Evolutionary conservation across 2,329 filamentous ascomycete genomes (phyloP).

Genomic region (Chrysoporthe cubensis): DNA sequence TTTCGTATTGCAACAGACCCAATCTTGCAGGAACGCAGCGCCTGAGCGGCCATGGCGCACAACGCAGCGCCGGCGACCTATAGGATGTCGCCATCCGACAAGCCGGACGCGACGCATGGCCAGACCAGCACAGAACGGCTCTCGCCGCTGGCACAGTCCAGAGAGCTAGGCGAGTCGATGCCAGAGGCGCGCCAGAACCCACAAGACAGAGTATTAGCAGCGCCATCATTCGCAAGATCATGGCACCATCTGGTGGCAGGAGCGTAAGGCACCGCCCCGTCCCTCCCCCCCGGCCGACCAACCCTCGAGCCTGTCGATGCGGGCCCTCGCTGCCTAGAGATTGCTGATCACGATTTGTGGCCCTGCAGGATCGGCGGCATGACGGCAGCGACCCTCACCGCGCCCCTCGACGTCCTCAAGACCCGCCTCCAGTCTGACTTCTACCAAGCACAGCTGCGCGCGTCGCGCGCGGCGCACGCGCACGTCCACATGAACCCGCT

Average conservation of each 20-base stretch:
- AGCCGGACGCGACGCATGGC: slow-evolving; percentile 15
- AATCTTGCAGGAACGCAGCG: slow-evolving; percentile 4
- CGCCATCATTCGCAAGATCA: slow-evolving; percentile 68
- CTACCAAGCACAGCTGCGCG: slow-evolving; percentile 81
- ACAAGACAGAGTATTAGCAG: slow-evolving; percentile 39
- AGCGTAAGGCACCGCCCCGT: slow-evolving; percentile 63
- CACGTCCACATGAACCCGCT: slow-evolving; percentile 64
- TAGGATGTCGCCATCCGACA: slow-evolving; percentile 27
- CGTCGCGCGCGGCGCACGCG: slow-evolving; percentile 64
- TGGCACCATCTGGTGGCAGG: slow-evolving; percentile 93
- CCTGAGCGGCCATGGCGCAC: slow-evolving; percentile 27
- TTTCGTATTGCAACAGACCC: neutral
- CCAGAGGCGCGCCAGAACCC: slow-evolving; percentile 40
- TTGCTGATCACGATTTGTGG: neutral
- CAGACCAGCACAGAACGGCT: slow-evolving; percentile 25
- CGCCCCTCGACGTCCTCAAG: slow-evolving; percentile 91
- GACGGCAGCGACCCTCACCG: slow-evolving; percentile 89
- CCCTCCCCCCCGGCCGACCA: neutral
- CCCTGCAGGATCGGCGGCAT: slow-evolving; percentile 78
- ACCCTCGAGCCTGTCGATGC: too few species aligned
- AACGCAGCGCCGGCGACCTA: slow-evolving; percentile 25
- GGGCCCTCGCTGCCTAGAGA: too few species aligned
- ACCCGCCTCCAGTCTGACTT: slow-evolving; percentile 93
- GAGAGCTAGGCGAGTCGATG: slow-evolving; percentile 62
- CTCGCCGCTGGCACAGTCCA: slow-evolving; percentile 55